phyloP scores from a whole-genome alignment of 208 protist genomes.

The Blechomonas ayalai region DNA sequence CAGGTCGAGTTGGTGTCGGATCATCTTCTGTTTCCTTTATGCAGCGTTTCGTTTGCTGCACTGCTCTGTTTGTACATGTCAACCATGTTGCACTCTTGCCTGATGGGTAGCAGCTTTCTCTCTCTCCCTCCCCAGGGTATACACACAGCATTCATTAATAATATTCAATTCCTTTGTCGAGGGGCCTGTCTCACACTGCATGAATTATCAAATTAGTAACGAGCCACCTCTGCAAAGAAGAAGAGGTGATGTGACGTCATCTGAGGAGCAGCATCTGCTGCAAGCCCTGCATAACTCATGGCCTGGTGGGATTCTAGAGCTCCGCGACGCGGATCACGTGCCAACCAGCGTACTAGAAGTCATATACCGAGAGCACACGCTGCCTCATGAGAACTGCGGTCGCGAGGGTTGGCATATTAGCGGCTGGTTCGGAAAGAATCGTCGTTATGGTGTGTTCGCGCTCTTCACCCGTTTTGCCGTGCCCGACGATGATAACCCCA shows the following conservation, averaged over 20 bases:
- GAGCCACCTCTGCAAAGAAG: neutral
- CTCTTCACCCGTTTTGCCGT: conserved; percentile 33
- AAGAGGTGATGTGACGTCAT: neutral
- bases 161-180: too few relatives aligned
- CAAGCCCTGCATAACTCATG: conserved; percentile 26
- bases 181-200: too few relatives aligned
- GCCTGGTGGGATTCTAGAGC: conserved; percentile 9
- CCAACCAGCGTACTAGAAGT: conserved; percentile 9
- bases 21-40: too few relatives aligned
- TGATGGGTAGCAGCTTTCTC: too few relatives aligned
- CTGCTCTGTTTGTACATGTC: too few relatives aligned
- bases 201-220: neutral
- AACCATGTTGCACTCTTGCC: too few relatives aligned
- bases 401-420: conserved; percentile 37
- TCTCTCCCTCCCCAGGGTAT: too few relatives aligned
- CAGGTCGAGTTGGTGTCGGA: too few relatives aligned
- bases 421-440: conserved; percentile 19
- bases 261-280: conserved; percentile 16
- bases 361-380: conserved; percentile 25
- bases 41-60: too few relatives aligned
- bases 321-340: conserved; percentile 3
- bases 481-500: conserved; percentile 27
- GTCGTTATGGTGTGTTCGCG: conserved; percentile 32
- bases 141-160: too few relatives aligned
- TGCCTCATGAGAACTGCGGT: conserved; percentile 26